Conservation (phyloP, 768 basidiomycete genomes). For the Boletus speciosus region DNA sequence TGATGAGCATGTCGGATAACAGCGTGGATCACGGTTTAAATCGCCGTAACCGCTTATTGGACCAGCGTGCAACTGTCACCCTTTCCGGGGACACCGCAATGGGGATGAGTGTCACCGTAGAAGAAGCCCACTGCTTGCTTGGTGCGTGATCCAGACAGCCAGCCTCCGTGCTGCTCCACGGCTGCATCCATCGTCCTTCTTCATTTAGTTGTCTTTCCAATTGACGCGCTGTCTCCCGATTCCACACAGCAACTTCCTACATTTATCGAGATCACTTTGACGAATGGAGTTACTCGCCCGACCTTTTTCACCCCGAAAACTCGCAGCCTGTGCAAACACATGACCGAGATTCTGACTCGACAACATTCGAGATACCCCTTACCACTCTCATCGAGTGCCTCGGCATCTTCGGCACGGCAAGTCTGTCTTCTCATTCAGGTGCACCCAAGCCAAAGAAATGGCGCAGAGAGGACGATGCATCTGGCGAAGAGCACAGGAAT, state of each 20-base stretch:
- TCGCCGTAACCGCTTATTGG: constrained; percentile 4
- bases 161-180: constrained; percentile 3
- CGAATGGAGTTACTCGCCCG: constrained; percentile 64
- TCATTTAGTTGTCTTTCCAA: background rate
- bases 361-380: constrained; percentile 79
- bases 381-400: constrained; percentile 84
- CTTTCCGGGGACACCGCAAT: constrained; percentile 63
- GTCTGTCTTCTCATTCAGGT: constrained; percentile 29
- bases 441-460: constrained; percentile 45
- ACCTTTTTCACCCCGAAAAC: constrained; percentile 25
- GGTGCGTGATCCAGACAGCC: constrained; percentile 44
- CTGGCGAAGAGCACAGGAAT: constrained; percentile 38
- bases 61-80: constrained; percentile 69
- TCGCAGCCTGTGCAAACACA: constrained; percentile 19
- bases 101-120: constrained; percentile 77
- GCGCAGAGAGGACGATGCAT: constrained; percentile 45
- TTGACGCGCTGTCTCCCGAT: background rate
- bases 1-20: background rate
- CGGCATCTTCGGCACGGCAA: constrained; percentile 88
- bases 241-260: constrained; percentile 71
- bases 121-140: constrained; percentile 78
- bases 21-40: constrained; percentile 6
- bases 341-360: constrained; percentile 19
- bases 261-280: constrained; percentile 77
- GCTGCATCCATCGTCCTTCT: background rate